A percentile compares a stretch with the other conserved stretches of the same genome.
These are phyloP conservation scores for Leptographium radiaticola DNA, from an alignment of 2,329 filamentous ascomycete genomes.

Conservation along the genomic window DNA sequence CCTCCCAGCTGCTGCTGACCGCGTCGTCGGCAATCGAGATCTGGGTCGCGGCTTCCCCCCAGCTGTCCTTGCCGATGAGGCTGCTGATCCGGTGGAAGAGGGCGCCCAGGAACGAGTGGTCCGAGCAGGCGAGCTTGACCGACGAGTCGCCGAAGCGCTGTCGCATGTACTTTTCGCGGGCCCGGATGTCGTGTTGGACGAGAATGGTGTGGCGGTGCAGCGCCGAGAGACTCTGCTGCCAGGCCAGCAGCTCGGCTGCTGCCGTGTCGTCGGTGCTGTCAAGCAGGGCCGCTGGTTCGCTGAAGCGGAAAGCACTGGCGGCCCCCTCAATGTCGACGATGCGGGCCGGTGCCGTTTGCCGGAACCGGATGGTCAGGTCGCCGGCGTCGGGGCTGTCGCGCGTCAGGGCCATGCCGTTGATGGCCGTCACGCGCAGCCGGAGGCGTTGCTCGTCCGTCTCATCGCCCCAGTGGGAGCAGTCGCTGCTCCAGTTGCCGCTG, in stretches of 20 bases:
- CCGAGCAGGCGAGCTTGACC: neutral
- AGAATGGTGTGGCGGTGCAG: conserved; percentile 5
- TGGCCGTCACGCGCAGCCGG: conserved; percentile 26
- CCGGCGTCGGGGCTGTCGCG: conserved; percentile 13
- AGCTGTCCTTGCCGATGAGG: neutral
- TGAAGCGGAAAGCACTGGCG: conserved; percentile 17
- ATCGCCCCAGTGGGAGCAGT: conserved; percentile 28
- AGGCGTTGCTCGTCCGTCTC: conserved; percentile 29
- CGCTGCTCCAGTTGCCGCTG: conserved; percentile 32
- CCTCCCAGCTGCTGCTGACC: neutral
- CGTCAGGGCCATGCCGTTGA: conserved; percentile 26
- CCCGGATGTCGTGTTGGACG: conserved; percentile 6
- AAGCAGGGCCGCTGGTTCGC: neutral
- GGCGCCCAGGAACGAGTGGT: conserved; percentile 25
- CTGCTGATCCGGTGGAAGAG: conserved; percentile 14
- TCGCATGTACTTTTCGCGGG: conserved; percentile 8
- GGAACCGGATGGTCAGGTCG: conserved; percentile 30
- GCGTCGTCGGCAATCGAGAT: neutral
- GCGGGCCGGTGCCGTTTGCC: conserved; percentile 28
- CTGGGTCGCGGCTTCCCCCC: neutral
- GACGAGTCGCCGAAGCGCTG: conserved; percentile 6
- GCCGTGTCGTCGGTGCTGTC: neutral
- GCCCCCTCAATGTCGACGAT: conserved; percentile 30
- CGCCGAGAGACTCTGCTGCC: conserved; percentile 7
- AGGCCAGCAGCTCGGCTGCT: conserved; percentile 9